Conservation (phyloP, 345 rosid species). For the Eucalyptus microcorys region DNA sequence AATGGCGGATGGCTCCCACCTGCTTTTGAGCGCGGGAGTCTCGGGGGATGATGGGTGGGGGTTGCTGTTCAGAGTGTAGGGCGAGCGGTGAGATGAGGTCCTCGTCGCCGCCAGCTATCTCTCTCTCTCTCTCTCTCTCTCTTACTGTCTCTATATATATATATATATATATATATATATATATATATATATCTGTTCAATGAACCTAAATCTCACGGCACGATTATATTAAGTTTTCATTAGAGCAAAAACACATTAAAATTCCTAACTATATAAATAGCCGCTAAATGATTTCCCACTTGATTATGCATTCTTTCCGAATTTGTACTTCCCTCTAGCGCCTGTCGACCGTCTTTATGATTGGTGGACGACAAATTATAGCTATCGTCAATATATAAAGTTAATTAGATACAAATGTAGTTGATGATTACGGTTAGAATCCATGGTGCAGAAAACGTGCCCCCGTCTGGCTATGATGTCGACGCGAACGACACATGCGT, state of each 20-base stretch:
- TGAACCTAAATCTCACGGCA: neutral
- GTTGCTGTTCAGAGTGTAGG: neutral
- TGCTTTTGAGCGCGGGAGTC: neutral
- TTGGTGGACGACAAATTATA: neutral
- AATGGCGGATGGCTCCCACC: neutral
- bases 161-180: neutral
- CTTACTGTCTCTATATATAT: neutral
- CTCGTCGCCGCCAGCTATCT: neutral
- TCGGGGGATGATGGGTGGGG: neutral
- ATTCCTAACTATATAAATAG: neutral
- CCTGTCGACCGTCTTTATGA: neutral
- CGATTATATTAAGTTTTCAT: neutral
- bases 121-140: neutral
- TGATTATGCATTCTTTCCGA: neutral
- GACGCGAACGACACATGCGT: neutral
- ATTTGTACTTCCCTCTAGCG: neutral
- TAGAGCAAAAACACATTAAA: neutral
- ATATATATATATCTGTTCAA: neutral
- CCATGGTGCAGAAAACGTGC: neutral
- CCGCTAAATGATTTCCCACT: neutral
- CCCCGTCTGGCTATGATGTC: neutral
- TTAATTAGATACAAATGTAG: neutral
- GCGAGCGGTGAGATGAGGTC: neutral
- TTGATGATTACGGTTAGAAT: neutral
- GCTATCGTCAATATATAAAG: neutral